phyloP scores from a whole-genome alignment of 1,139 yeast genomes.

The Suhomyces maxii region DNA sequence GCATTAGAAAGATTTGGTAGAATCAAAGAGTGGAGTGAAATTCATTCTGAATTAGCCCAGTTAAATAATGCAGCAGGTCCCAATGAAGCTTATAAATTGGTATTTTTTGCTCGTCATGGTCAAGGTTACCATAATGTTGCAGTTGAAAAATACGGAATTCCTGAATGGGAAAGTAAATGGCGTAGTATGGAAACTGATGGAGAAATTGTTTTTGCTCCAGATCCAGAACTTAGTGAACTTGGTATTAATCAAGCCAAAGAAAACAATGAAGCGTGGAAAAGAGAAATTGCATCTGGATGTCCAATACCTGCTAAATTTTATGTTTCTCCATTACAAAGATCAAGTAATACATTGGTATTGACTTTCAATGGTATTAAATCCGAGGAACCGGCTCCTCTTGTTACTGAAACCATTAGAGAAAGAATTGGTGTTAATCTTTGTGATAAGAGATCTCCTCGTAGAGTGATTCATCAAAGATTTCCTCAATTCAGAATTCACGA shows the following conservation, averaged over 20 bases:
- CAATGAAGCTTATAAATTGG: constrained; percentile 34
- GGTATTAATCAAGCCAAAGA: constrained; percentile 39
- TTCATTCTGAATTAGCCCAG: constrained; percentile 24
- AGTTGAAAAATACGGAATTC: constrained; percentile 41
- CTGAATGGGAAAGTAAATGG: constrained; percentile 45
- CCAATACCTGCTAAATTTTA: constrained; percentile 25
- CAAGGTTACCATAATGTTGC: constrained; percentile 48
- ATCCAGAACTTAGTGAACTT: constrained; percentile 42
- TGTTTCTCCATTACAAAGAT: constrained; percentile 26
- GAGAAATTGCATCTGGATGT: constrained; percentile 19
- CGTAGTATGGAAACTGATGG: constrained; percentile 43
- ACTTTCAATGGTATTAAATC: constrained; percentile 26
- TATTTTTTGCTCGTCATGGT: constrained; percentile 47
- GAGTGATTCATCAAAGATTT: constrained; percentile 38
- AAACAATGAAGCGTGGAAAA: constrained; percentile 22
- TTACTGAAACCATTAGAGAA: constrained; percentile 17
- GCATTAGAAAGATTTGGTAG: constrained; percentile 41
- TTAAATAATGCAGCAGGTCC: constrained; percentile 30
- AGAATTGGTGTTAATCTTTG: constrained; percentile 23
- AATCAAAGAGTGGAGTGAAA: constrained; percentile 33
- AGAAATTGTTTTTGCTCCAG: constrained; percentile 48
- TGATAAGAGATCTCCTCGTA: constrained; percentile 27
- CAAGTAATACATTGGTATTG: constrained; percentile 21
- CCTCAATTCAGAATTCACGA: constrained; percentile 26
- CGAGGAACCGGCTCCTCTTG: constrained; percentile 12